Conservation (phyloP, 495 filamentous ascomycete species). For the Eremomyces bilateralis region DNA sequence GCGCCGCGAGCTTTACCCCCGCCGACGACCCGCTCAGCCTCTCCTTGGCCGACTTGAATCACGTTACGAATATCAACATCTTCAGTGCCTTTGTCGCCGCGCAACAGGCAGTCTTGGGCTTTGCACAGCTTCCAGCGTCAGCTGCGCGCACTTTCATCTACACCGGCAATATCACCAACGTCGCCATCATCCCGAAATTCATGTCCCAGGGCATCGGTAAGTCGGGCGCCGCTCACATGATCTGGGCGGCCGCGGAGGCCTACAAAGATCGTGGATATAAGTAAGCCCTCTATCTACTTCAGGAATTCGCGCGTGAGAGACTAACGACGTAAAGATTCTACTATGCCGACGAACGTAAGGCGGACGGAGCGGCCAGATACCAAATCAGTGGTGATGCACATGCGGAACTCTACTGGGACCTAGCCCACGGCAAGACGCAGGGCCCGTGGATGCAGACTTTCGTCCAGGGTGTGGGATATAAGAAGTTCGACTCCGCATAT, state of each 20-base stretch:
- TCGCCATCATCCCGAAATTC: constrained; percentile 13
- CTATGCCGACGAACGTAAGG: constrained; percentile 25
- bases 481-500: constrained; percentile 1
- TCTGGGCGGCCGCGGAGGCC: constrained; percentile 19
- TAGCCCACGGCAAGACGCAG: constrained; percentile 19
- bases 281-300: constrained; percentile 13
- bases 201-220: constrained; percentile 24
- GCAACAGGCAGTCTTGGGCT: constrained; percentile 21
- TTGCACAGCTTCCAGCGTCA: constrained; percentile 17
- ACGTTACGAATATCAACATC: constrained; percentile 23
- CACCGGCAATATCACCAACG: constrained; percentile 27
- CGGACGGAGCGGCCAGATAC: constrained; percentile 17
- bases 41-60: constrained; percentile 17
- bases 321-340: constrained; percentile 22
- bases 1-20: constrained; percentile 7
- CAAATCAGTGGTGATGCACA: constrained; percentile 21
- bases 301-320: constrained; percentile 1
- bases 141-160: constrained; percentile 26
- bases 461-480: constrained; percentile 24
- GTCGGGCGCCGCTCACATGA: constrained; percentile 24
- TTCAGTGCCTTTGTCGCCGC: constrained; percentile 24
- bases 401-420: constrained; percentile 19
- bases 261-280: constrained; percentile 26
- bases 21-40: constrained; percentile 18
- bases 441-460: constrained; percentile 26